Conservation (phyloP, 768 basidiomycete genomes). For the Trametes maxima region DNA sequence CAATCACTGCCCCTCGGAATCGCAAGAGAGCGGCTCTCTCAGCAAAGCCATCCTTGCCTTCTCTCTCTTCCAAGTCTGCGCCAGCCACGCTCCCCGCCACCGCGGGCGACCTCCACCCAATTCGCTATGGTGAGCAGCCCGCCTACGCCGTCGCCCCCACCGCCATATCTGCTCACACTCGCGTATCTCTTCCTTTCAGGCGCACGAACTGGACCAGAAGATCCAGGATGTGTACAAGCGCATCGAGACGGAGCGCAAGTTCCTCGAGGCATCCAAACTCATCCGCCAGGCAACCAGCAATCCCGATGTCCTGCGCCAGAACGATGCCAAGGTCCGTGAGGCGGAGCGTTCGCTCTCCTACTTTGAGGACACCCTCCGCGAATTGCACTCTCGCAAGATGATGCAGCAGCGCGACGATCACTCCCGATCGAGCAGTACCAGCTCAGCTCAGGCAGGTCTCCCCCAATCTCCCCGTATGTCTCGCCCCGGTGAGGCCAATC, state of each 20-base stretch:
- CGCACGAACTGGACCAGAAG: conserved; percentile 83
- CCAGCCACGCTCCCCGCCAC: conserved; percentile 16
- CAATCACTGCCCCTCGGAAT: conserved; percentile 28
- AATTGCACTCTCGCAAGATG: conserved; percentile 78
- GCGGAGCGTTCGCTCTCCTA: conserved; percentile 82
- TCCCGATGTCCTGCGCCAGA: conserved; percentile 79
- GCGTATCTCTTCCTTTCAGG: conserved; percentile 28
- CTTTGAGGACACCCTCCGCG: conserved; percentile 83
- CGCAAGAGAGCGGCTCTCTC: conserved; percentile 2
- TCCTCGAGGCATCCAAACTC: conserved; percentile 81
- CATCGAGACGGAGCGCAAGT: conserved; percentile 91
- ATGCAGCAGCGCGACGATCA: conserved; percentile 57
- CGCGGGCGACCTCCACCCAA: conserved; percentile 20
- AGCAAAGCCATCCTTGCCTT: conserved; percentile 15
- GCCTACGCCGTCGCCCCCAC: not conserved
- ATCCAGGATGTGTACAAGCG: conserved; percentile 88
- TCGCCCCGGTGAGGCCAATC: conserved; percentile 18
- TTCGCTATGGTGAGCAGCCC: conserved; percentile 29
- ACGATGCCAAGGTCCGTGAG: conserved; percentile 85
- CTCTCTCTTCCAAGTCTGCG: conserved; percentile 12
- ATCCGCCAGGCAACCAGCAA: conserved; percentile 83
- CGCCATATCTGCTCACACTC: not conserved
- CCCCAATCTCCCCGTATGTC: conserved; percentile 27
- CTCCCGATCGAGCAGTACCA: conserved; percentile 49
- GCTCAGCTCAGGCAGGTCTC: conserved; percentile 24